Base-by-base conservation (phyloP, 2,329 filamentous ascomycete species). In the Leptographium radiaticola region DNA sequence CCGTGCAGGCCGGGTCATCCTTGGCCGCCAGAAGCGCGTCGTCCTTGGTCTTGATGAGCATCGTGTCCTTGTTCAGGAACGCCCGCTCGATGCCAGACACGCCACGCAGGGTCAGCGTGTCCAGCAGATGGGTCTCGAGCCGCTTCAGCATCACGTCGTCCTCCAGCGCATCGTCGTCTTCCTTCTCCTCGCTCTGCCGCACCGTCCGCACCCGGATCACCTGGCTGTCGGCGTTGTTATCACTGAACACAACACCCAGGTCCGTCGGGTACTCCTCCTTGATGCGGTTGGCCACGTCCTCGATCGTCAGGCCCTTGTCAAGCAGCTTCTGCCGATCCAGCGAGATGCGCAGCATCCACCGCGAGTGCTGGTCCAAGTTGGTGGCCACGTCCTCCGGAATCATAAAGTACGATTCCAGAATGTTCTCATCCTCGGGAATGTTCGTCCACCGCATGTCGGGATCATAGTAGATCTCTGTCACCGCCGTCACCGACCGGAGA, bases 401-500 rank as follows among this genome's bases (percentile, higher is more conserved):
- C 66, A 97, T 82, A 71, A 91, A 97, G 75, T 95, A 96, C 0
- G 91, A 95, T 61, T 96, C 89, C 8, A 98, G 87, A 80, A 97
- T 94, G 64, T 97, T 93, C 57, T 79, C 71, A 74, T 98, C 93
- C 54, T 87, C 87, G 39, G 86, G 79, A 62, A 98, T 95, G 59
- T 83, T 86, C 0, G 94, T 98, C 34, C 80, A 76, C 62, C 87
- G 81, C 56, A 96, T 84, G 56, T 94, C 86, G 0, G 93, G 93
- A 66, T 98, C 93, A 63, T 97, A 97, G 76, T 95, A 96, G 56
- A 98, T 91, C 68, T 98, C 94, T 0, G 90, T 95, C 48, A 88
- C 81, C 46, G 91, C 85, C 0, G 90, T 95, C 56, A 98, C 88
- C 13, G 88, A 93, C 48, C 90, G 86, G 58, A 98, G 74, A 61